phyloP scores from a whole-genome alignment of 306 rosid genomes.

The Vigna angularis region DNA sequence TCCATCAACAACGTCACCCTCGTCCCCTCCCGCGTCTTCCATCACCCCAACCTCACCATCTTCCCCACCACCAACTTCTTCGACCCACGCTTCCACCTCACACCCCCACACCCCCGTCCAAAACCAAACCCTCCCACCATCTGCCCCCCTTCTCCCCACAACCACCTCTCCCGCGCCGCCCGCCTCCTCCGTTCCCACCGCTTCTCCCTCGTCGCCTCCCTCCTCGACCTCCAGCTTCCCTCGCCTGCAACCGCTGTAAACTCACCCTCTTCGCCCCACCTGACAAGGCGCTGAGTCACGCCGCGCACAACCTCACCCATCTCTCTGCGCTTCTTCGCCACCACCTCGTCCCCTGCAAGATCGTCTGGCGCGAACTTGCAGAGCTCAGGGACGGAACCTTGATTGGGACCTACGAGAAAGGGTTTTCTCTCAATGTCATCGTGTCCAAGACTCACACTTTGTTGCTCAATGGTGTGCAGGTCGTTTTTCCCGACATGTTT shows the following conservation, averaged over 20 bases:
- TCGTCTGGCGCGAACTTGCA: slow-evolving; percentile 33
- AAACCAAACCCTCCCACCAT: too few relatives aligned
- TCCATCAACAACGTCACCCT: slow-evolving; percentile 67
- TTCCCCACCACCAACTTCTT: slow-evolving; percentile 52
- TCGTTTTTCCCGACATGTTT: slow-evolving; percentile 54
- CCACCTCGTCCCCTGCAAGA: too few relatives aligned
- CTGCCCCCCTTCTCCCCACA: slow-evolving; percentile 9
- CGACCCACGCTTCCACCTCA: slow-evolving; percentile 49
- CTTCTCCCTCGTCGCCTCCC: too few relatives aligned
- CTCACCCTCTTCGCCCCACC: slow-evolving; percentile 54
- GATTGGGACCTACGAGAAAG: slow-evolving; percentile 49
- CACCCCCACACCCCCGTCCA: background rate
- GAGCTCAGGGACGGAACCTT: slow-evolving; percentile 43
- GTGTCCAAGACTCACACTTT: slow-evolving; percentile 24
- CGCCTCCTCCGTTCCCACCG: too few relatives aligned
- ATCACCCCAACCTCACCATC: slow-evolving; percentile 55
- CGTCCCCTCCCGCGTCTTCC: slow-evolving; percentile 47
- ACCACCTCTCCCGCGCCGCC: too few relatives aligned
- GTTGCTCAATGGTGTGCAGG: slow-evolving; percentile 49
- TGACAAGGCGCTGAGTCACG: slow-evolving; percentile 37
- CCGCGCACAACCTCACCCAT: background rate
- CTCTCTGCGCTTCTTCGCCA: too few relatives aligned
- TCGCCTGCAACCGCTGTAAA: too few relatives aligned
- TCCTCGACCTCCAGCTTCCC: too few relatives aligned
- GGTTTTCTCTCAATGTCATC: slow-evolving; percentile 48